These are phyloP conservation scores for Cenococcum geophilum DNA, from an alignment of 495 filamentous ascomycete genomes.

Conservation along the genomic window DNA sequence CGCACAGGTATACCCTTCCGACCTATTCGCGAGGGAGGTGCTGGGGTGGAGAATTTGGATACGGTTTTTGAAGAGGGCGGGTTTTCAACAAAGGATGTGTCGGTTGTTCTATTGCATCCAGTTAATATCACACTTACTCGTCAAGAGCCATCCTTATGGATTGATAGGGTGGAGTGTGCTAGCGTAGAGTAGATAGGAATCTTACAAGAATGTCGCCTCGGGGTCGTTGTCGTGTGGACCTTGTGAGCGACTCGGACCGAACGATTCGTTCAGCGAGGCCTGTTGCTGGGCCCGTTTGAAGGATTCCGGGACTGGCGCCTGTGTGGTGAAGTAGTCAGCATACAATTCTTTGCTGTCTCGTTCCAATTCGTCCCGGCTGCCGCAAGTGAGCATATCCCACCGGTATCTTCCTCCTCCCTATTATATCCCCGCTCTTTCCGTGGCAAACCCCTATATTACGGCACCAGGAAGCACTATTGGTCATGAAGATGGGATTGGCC, in stretches of 20 bases:
- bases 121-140: conserved; percentile 21
- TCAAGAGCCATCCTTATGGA: neutral
- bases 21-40: conserved; percentile 26
- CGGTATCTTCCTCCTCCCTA: neutral
- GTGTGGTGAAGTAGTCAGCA: neutral
- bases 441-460: no score
- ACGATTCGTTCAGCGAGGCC: conserved; percentile 12
- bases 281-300: conserved; percentile 54
- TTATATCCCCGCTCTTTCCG: no score
- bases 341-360: no score
- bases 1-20: conserved; percentile 26
- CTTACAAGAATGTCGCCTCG: conserved; percentile 87
- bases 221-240: conserved; percentile 38
- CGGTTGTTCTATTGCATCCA: conserved; percentile 63
- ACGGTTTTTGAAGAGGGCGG: conserved; percentile 67
- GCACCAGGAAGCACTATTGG: neutral
- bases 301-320: conserved; percentile 64
- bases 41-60: conserved; percentile 56
- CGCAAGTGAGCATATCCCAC: neutral
- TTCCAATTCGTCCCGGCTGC: no score
- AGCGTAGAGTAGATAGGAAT: conserved; percentile 7
- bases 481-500: neutral
- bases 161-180: neutral
- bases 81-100: conserved; percentile 90
- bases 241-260: conserved; percentile 10